phyloP scores from a whole-genome alignment of 2,329 filamentous ascomycete species.

The Sporothrix brunneoviolacea region DNA sequence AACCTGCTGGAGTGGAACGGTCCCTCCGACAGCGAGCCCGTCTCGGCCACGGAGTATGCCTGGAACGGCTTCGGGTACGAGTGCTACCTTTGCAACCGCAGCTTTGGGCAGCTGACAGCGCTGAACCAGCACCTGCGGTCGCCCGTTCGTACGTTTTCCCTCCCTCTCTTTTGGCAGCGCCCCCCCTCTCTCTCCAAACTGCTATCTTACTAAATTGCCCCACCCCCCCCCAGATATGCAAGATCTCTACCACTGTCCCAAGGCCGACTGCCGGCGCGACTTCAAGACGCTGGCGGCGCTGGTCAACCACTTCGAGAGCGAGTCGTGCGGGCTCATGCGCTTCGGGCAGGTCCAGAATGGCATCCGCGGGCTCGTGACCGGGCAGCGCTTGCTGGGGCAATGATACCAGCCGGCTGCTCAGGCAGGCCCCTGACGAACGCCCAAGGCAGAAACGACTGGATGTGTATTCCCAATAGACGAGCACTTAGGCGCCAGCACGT shows the following conservation, averaged over 20 bases:
- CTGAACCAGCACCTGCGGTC: constrained; percentile 52
- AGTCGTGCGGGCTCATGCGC: constrained; percentile 32
- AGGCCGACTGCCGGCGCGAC: constrained; percentile 27
- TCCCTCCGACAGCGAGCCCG: constrained; percentile 21
- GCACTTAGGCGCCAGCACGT: too few relatives aligned
- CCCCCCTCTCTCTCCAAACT: background rate
- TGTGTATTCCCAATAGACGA: too few relatives aligned
- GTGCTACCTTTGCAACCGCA: constrained; percentile 47
- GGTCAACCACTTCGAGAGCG: constrained; percentile 39
- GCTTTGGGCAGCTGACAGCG: constrained; percentile 29
- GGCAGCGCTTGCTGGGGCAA: constrained; percentile 11
- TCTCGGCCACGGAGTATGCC: constrained; percentile 32
- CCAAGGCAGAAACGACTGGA: too few relatives aligned
- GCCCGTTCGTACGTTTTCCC: constrained; percentile 41
- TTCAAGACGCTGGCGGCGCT: constrained; percentile 34
- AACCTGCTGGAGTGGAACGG: constrained; percentile 41
- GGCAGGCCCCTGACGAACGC: too few relatives aligned
- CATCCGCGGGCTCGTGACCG: constrained; percentile 19
- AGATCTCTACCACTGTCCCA: constrained; percentile 35
- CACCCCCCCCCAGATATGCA: constrained; percentile 24
- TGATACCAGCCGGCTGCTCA: too few relatives aligned
- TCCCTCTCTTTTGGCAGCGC: constrained; percentile 20
- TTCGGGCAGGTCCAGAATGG: constrained; percentile 31
- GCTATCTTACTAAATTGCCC: constrained; percentile 8
- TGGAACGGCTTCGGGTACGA: constrained; percentile 42